Percentiles rank a stretch among this genome's conserved stretches.
Conservation (phyloP, 345 rosid genomes). For the Syzygium grande region DNA sequence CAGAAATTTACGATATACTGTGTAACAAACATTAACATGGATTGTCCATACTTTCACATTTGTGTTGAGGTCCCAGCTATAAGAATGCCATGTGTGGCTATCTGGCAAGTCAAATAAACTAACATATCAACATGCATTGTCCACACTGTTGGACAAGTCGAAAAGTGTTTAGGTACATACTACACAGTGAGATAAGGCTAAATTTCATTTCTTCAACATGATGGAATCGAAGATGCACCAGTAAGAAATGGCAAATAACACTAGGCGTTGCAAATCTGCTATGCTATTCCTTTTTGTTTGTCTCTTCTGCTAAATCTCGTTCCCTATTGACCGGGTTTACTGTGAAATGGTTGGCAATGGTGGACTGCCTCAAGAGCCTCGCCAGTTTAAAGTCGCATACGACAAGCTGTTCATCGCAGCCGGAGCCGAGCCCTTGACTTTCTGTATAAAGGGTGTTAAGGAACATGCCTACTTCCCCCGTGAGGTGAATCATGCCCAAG, state of each 20-base stretch:
- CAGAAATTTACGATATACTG: not conserved
- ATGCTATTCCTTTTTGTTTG: not conserved
- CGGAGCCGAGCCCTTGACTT: constrained; percentile 92
- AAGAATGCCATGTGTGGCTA: not conserved
- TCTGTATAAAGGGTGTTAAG: constrained; percentile 76
- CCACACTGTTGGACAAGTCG: no score
- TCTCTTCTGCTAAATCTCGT: not conserved
- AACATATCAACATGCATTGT: not conserved
- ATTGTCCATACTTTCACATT: not conserved
- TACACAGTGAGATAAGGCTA: not conserved
- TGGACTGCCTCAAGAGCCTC: constrained; percentile 43
- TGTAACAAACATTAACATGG: not conserved
- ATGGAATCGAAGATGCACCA: not conserved
- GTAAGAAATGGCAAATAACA: not conserved
- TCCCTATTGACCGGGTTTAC: constrained; percentile 38
- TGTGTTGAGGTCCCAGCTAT: not conserved
- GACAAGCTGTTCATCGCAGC: constrained; percentile 88
- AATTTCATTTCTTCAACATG: not conserved
- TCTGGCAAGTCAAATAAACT: not conserved
- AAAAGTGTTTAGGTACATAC: not conserved
- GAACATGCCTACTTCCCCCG: constrained; percentile 89
- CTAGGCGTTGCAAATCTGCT: not conserved
- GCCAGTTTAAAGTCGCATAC: constrained; percentile 79
- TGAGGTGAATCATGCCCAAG: constrained; percentile 93
- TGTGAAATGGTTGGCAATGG: constrained; percentile 61